Evolutionary conservation across 2,329 filamentous ascomycete genomes (phyloP).

Genomic region (Leptographium flavum): DNA sequence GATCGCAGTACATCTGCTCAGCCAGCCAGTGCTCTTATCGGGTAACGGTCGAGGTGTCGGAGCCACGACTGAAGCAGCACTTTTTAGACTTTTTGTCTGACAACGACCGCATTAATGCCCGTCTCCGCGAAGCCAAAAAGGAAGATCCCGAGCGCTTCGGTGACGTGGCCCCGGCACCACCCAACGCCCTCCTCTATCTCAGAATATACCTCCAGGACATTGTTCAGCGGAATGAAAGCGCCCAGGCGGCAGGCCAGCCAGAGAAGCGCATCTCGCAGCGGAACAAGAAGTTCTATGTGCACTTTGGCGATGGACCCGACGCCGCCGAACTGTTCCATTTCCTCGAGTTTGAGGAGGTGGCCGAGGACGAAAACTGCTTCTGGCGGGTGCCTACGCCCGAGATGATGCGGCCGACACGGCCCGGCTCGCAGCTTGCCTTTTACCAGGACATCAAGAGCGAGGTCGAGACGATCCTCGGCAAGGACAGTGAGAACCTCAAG

Average conservation of each 20-base stretch:
- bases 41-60: conserved; percentile 32
- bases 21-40: conserved; percentile 25
- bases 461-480: conserved; percentile 24
- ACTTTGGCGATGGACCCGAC: conserved; percentile 31
- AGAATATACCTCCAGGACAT: conserved; percentile 38
- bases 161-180: conserved; percentile 24
- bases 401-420: conserved; percentile 22
- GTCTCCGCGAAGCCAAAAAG: conserved; percentile 23
- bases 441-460: conserved; percentile 35
- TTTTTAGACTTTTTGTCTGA: conserved; percentile 32
- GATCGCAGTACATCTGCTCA: conserved; percentile 26
- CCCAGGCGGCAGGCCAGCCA: conserved; percentile 12
- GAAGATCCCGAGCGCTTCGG: conserved; percentile 34
- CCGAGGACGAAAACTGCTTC: conserved; percentile 24
- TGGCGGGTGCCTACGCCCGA: conserved; percentile 21
- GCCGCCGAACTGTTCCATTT: conserved; percentile 33
- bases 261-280: conserved; percentile 33
- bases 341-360: conserved; percentile 32
- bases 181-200: conserved; percentile 28
- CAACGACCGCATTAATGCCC: conserved; percentile 25
- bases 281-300: conserved; percentile 40
- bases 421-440: conserved; percentile 29
- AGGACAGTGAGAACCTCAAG: conserved; percentile 9
- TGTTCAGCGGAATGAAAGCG: conserved; percentile 22
- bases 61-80: conserved; percentile 28